Evolutionary conservation across 768 basidiomycete genomes (phyloP).

Genomic region (Boletus rufocinnamomeus): DNA sequence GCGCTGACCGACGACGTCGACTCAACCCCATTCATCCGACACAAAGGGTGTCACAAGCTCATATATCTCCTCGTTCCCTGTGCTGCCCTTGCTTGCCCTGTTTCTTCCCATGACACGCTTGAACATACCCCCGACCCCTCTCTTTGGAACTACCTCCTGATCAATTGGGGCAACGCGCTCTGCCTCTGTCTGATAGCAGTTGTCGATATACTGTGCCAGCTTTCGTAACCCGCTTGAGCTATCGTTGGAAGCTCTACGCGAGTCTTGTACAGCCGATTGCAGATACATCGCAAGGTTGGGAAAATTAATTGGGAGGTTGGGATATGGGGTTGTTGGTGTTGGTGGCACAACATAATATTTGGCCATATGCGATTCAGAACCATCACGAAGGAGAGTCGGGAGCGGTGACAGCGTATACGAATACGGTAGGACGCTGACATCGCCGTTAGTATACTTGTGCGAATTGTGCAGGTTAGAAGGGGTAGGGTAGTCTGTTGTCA

Average conservation of each 20-base stretch:
- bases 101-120: constrained; percentile 60
- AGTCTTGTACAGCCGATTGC: constrained; percentile 68
- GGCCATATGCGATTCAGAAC: constrained; percentile 60
- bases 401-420: constrained; percentile 64
- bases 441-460: constrained; percentile 53
- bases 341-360: constrained; percentile 74
- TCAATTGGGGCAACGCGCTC: constrained; percentile 27
- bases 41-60: constrained; percentile 84
- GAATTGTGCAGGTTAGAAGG: constrained; percentile 48
- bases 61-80: constrained; percentile 76
- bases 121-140: constrained; percentile 53
- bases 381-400: constrained; percentile 64
- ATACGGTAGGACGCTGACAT: constrained; percentile 69
- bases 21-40: constrained; percentile 68
- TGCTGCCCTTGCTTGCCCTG: constrained; percentile 47
- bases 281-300: constrained; percentile 77
- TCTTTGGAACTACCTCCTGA: constrained; percentile 41
- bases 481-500: constrained; percentile 70
- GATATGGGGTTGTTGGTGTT: constrained; percentile 59
- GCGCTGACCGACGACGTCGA: not conserved
- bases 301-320: constrained; percentile 71
- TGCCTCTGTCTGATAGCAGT: constrained; percentile 59
- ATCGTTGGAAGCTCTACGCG: constrained; percentile 61
- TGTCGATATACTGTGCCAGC: constrained; percentile 68
- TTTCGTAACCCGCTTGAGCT: constrained; percentile 61